Conservation (phyloP, 1,139 yeast species). For the Magnusiomyces fungicola region DNA sequence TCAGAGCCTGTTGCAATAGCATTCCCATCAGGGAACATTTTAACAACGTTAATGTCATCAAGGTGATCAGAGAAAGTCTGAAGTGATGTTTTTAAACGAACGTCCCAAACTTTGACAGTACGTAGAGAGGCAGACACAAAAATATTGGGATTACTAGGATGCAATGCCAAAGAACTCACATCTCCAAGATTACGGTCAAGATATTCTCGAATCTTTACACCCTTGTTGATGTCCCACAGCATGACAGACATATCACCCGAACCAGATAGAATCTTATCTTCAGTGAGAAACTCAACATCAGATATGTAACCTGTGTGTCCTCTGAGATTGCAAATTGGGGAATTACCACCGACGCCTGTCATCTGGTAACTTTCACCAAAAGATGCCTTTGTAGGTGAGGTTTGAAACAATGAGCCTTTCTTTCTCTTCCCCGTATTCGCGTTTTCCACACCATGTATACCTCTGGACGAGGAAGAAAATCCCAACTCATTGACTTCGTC, state of each 20-base stretch:
- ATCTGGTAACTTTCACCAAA: conserved; percentile 8
- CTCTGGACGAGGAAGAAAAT: conserved; percentile 16
- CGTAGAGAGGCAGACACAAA: conserved; percentile 78
- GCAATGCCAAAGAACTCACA: conserved; percentile 49
- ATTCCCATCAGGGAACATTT: conserved; percentile 62
- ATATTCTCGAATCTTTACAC: conserved; percentile 48
- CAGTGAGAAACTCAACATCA: conserved; percentile 58
- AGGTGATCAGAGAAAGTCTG: conserved; percentile 54
- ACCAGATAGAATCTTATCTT: conserved; percentile 53
- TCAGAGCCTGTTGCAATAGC: conserved; percentile 60
- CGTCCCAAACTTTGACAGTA: conserved; percentile 65
- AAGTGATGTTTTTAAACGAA: conserved; percentile 45
- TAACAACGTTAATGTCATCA: conserved; percentile 60
- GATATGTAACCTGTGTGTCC: conserved; percentile 84
- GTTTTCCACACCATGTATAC: no score
- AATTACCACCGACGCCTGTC: conserved; percentile 28
- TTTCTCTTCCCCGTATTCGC: conserved; percentile 1
- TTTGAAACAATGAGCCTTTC: conserved; percentile 1
- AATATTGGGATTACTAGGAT: conserved; percentile 28
- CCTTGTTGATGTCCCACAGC: conserved; percentile 70
- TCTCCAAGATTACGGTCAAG: conserved; percentile 71
- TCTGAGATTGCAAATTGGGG: conserved; percentile 47
- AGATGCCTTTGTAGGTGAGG: not conserved
- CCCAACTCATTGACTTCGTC: conserved; percentile 15
- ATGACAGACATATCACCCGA: conserved; percentile 82